A percentile compares a stretch with the other conserved stretches of the same genome.
These are phyloP conservation scores for Drosera capensis DNA, from an alignment of 148 eudicot species.

Conservation along the genomic window DNA sequence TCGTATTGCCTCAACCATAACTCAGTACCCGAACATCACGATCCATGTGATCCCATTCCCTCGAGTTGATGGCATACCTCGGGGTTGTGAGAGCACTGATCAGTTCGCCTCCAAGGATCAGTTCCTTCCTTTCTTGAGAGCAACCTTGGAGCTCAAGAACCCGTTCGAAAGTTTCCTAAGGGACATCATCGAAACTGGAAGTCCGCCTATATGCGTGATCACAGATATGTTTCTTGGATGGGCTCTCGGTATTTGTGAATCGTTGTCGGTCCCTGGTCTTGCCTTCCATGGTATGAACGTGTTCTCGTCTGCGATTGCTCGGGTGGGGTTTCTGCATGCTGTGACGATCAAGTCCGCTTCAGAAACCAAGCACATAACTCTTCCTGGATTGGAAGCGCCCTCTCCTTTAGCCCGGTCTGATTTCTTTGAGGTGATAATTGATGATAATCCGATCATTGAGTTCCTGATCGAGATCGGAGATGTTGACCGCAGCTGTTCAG, in stretches of 20 bases:
- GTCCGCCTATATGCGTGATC: conserved; percentile 14
- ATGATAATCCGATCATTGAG: conserved; percentile 3
- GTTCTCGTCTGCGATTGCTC: conserved; percentile 3
- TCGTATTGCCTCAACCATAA: conserved; percentile 8
- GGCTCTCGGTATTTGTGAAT: conserved; percentile 9
- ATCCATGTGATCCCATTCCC: conserved; percentile 21
- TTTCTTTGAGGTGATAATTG: conserved; percentile 6
- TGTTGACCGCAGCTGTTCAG: conserved; percentile 15
- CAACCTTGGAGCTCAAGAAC: conserved; percentile 14
- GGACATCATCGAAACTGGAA: background rate
- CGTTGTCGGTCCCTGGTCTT: conserved; percentile 17
- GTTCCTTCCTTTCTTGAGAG: conserved; percentile 13
- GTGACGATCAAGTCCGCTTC: background rate
- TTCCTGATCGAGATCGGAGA: conserved; percentile 4
- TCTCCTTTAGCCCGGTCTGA: conserved; percentile 13
- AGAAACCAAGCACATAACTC: background rate
- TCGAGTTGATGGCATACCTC: conserved; percentile 16
- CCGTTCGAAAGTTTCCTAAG: conserved; percentile 16
- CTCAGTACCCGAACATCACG: conserved; percentile 1
- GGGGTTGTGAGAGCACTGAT: conserved; percentile 22
- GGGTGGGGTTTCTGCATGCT: conserved; percentile 1
- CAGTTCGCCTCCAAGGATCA: conserved; percentile 15
- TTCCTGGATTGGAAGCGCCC: conserved; percentile 10
- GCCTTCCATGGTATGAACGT: conserved; percentile 24
- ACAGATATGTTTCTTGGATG: conserved; percentile 20